Percentiles rank a stretch among this genome's conserved stretches.
Evolutionary conservation across 1,284 basidiomycete species (phyloP).

Genomic region (Anthracocystis panici-leucophaei): DNA sequence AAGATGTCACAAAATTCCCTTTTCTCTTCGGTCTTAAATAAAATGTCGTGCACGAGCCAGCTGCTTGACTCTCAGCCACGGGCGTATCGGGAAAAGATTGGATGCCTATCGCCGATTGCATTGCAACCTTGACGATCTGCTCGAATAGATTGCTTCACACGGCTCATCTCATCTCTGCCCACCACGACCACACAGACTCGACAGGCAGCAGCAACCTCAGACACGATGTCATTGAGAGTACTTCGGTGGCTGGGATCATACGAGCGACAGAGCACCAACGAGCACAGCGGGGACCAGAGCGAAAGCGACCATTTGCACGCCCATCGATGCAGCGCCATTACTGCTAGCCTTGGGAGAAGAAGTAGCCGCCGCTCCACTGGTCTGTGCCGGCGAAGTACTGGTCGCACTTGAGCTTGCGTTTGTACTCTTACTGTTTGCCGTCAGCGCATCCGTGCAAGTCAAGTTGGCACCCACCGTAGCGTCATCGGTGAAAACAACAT

Average conservation of each 20-base stretch:
- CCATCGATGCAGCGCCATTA: conserved; percentile 5
- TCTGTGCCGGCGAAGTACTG: neutral
- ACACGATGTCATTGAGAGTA: too few relatives aligned
- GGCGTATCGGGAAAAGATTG: too few relatives aligned
- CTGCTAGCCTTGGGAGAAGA: conserved; percentile 3
- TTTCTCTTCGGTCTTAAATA: too few relatives aligned
- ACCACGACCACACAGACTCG: neutral
- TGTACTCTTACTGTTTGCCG: conserved; percentile 1
- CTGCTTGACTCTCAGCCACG: too few relatives aligned
- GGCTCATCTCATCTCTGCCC: too few relatives aligned
- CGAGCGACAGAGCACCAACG: conserved; percentile 14
- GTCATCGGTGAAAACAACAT: conserved; percentile 37
- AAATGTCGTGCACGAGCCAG: conserved; percentile 12
- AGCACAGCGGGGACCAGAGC: conserved; percentile 11
- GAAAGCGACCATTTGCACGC: neutral
- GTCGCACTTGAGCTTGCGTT: conserved; percentile 2
- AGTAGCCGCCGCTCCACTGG: conserved; percentile 6
- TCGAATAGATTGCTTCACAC: too few relatives aligned
- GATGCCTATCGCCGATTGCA: too few relatives aligned
- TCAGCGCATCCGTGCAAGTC: conserved; percentile 35
- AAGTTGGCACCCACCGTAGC: conserved; percentile 14
- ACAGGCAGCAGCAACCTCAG: neutral
- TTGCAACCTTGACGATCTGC: too few relatives aligned
- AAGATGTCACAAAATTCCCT: conserved; percentile 2
- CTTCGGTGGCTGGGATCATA: neutral